Evolutionary conservation across 352 stramenopile genomes (phyloP).

Genomic region (Elongisporangium anandrum): DNA sequence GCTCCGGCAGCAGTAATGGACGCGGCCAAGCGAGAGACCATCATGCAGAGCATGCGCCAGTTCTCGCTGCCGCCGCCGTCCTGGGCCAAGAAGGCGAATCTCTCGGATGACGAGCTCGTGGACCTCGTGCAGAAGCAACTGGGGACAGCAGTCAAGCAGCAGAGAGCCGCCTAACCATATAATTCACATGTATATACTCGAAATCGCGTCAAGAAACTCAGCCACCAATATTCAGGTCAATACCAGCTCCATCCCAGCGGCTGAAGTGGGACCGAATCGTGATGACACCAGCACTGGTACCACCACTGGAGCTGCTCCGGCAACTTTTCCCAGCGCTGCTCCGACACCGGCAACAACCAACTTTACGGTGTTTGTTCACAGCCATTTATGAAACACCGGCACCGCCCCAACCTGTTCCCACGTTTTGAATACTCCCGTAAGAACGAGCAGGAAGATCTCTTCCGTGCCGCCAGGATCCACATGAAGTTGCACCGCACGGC

Average conservation of each 20-base stretch:
- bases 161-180: background rate
- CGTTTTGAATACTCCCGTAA: slow-evolving; percentile 35
- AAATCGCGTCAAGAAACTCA: slow-evolving; percentile 12
- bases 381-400: too few relatives aligned
- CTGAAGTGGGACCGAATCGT: background rate
- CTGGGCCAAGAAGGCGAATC: slow-evolving; percentile 28
- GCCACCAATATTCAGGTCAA: background rate
- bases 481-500: slow-evolving; percentile 75
- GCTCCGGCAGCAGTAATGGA: slow-evolving; percentile 7
- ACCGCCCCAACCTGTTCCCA: background rate
- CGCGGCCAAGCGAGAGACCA: too few relatives aligned
- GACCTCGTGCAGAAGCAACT: slow-evolving; percentile 42
- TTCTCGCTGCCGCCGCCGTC: slow-evolving; percentile 17
- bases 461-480: slow-evolving; percentile 62
- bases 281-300: too few relatives aligned
- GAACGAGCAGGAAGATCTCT: slow-evolving; percentile 75
- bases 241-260: background rate
- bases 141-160: background rate
- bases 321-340: too few relatives aligned
- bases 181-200: background rate
- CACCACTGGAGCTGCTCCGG: too few relatives aligned
- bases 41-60: slow-evolving; percentile 13
- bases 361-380: too few relatives aligned
- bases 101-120: slow-evolving; percentile 57
- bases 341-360: too few relatives aligned